Base-by-base conservation (phyloP, 768 basidiomycete genomes). In the Boletus edulis region DNA sequence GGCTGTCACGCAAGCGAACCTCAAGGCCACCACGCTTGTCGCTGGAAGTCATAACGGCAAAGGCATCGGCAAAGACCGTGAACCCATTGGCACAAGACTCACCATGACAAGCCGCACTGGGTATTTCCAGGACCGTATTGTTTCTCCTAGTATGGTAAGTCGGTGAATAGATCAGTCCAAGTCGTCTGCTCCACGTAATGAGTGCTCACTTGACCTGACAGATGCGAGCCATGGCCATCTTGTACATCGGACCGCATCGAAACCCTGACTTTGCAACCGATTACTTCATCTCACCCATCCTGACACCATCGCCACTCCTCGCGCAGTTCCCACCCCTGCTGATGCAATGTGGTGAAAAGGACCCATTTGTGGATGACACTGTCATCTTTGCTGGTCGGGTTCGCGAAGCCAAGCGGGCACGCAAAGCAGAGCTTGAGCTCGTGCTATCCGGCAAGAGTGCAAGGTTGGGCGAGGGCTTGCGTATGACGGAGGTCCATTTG, bases 141-240 rank as follows among this genome's bases (percentile, higher is more conserved):
- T 99, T 56, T 87, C 94, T 4, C 96, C 97, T 0, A 91, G 89
- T 65, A 98, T 99, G 95, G 96, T 96, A 68, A 65, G 91, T 73
- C 17, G 29, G 14, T 22, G 38, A 39, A 46, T 46, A 31, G 50
- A 57, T 37, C 13, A n/a, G 45, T 50, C 39, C 52, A 35, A 50
- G 52, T 43, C 27, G 27, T 11, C 31, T 37, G 17, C 9, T 50
- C 17, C 14, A n/a, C 12, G 40, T 41, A 40, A 38, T 14, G 15
- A 46, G 22, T 34, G 43, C 46, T 67, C 35, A 67, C n/a, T 41
- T 27, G n/a, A 52, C n/a, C 15, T n/a, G 35, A 53, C 42, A 98
- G 96, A 98, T 98, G 93, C 91, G 97, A 35, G 95, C 96, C 0
- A 99, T 99, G 97, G 96, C 96, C 4, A 95, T 97, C 66, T 75